A percentile compares a stretch with the other conserved stretches of the same genome.
Evolutionary conservation across 441 rosid species (phyloP).

Genomic region (Metrosideros polymorpha): DNA sequence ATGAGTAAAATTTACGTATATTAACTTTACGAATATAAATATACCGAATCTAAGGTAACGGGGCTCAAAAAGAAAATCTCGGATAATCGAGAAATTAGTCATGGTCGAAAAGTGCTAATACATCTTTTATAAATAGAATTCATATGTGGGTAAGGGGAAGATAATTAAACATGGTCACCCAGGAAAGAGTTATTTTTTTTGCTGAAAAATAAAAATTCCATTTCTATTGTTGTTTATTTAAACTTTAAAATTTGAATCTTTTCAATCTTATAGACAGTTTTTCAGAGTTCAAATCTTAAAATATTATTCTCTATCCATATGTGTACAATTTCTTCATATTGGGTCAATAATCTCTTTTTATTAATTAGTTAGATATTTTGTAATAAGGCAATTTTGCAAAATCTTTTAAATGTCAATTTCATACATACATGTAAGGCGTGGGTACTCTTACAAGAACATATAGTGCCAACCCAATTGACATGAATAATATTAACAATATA

Average conservation of each 20-base stretch:
- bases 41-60: neutral
- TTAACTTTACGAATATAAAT: neutral
- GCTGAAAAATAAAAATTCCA: neutral
- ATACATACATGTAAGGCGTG: neutral
- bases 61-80: neutral
- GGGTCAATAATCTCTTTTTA: neutral
- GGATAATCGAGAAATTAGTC: neutral
- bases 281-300: neutral
- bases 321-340: neutral
- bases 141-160: neutral
- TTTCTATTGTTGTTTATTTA: neutral
- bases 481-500: neutral
- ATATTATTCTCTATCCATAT: neutral
- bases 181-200: neutral
- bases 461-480: neutral
- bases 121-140: neutral
- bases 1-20: neutral
- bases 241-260: neutral
- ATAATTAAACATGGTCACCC: neutral
- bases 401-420: neutral
- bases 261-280: neutral
- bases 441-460: neutral
- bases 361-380: neutral
- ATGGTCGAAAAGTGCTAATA: neutral
- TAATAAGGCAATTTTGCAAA: neutral